Conservation (phyloP, 2,329 filamentous ascomycete species). For the Fusarium gaditjirri region DNA sequence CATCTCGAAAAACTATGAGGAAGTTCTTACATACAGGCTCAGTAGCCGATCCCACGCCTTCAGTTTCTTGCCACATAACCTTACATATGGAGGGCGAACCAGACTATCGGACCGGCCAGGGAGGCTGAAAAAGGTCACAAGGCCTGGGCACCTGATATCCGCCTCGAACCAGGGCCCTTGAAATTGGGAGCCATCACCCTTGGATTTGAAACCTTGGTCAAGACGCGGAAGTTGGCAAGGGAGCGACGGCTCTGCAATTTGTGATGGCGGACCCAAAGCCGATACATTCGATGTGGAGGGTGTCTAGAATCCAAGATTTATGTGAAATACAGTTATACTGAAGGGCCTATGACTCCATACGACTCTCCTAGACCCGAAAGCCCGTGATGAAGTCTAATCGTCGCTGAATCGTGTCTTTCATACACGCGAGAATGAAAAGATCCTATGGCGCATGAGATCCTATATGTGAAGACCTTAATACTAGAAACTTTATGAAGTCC, state of each 20-base stretch:
- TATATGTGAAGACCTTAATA: neutral
- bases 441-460: accelerated
- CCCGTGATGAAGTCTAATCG: accelerated
- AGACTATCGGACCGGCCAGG: neutral
- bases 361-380: accelerated
- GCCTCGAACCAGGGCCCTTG: neutral
- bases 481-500: accelerated
- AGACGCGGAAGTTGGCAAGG: no score
- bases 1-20: neutral
- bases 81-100: neutral
- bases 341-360: accelerated
- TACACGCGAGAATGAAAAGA: no score
- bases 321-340: accelerated
- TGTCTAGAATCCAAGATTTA: neutral
- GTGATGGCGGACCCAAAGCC: neutral
- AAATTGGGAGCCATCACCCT: neutral
- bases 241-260: neutral
- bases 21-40: neutral
- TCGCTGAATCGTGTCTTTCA: neutral
- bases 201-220: no score
- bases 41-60: no score
- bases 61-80: neutral
- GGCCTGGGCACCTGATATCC: neutral
- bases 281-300: neutral
- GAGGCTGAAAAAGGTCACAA: neutral